A percentile compares a stretch with the other conserved stretches of the same genome.
Conservation (phyloP, 768 basidiomycete species). For the Hygrocybe coccinea region DNA sequence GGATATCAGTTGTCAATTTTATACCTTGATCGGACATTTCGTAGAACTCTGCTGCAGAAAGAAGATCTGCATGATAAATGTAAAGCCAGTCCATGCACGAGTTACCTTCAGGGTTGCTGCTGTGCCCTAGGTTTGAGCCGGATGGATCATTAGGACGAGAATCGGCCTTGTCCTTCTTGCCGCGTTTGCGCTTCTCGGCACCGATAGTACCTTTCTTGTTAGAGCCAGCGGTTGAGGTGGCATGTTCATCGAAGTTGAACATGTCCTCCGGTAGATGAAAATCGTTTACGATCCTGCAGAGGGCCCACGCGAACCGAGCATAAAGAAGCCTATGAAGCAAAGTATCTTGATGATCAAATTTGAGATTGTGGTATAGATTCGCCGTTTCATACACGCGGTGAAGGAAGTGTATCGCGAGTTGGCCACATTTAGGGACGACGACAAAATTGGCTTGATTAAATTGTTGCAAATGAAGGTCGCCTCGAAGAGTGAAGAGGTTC, state of each 20-base stretch:
- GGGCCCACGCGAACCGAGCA: conserved; percentile 18
- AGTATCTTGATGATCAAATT: conserved; percentile 9
- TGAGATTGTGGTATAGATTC: conserved; percentile 9
- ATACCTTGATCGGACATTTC: too few relatives aligned
- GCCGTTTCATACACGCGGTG: not conserved
- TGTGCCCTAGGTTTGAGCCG: not conserved
- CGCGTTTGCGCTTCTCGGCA: not conserved
- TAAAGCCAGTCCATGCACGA: not conserved
- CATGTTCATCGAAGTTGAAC: not conserved
- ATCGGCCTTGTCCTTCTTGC: not conserved
- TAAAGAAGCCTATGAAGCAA: conserved; percentile 10
- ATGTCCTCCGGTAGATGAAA: not conserved
- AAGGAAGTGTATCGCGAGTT: conserved; percentile 14
- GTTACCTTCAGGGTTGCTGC: not conserved
- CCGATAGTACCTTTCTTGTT: not conserved
- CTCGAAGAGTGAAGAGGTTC: conserved; percentile 15
- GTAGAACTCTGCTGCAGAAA: too few relatives aligned
- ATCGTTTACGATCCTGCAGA: conserved; percentile 8
- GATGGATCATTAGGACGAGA: not conserved
- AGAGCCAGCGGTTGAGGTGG: not conserved
- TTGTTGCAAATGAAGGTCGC: conserved; percentile 9
- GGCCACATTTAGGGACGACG: conserved; percentile 13
- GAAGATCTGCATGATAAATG: too few relatives aligned
- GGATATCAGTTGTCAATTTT: too few relatives aligned
- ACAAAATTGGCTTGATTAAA: conserved; percentile 14